These are phyloP conservation scores for Trichoderma atrobrunneum DNA, from an alignment of 2,329 filamentous ascomycete genomes.

Conservation along the genomic window DNA sequence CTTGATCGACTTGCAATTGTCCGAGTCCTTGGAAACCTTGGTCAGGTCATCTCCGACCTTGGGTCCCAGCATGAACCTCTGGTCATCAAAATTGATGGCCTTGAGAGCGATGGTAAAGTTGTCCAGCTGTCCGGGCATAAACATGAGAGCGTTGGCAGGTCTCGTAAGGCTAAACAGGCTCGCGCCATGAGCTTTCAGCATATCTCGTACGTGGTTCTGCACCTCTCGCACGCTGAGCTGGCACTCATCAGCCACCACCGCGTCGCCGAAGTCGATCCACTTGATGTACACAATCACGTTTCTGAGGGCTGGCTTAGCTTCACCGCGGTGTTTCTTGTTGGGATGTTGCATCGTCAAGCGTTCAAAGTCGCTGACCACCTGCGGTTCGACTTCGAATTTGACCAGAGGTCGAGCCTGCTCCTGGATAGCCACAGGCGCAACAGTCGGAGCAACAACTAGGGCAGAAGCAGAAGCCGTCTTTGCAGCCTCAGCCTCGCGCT, in stretches of 20 bases:
- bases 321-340: not conserved
- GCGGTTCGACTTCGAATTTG: not conserved
- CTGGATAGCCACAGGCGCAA: not conserved
- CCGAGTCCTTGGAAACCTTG: constrained; percentile 25
- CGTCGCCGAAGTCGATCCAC: constrained; percentile 30
- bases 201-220: constrained; percentile 22
- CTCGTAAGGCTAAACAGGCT: not conserved
- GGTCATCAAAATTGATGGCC: constrained; percentile 25
- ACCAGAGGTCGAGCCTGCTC: not conserved
- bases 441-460: not conserved
- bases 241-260: constrained; percentile 31
- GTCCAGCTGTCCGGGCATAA: constrained; percentile 9
- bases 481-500: not conserved
- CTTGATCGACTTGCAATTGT: not conserved
- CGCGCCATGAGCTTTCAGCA: constrained; percentile 24
- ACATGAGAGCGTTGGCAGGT: not conserved
- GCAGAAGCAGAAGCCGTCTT: not conserved
- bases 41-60: constrained; percentile 30
- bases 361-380: not conserved
- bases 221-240: constrained; percentile 30
- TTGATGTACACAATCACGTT: constrained; percentile 28
- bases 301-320: not conserved
- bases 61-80: constrained; percentile 26
- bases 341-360: not conserved
- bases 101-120: constrained; percentile 22